Base-by-base conservation (phyloP, 2,329 filamentous ascomycete species). In the Microsporum canis region DNA sequence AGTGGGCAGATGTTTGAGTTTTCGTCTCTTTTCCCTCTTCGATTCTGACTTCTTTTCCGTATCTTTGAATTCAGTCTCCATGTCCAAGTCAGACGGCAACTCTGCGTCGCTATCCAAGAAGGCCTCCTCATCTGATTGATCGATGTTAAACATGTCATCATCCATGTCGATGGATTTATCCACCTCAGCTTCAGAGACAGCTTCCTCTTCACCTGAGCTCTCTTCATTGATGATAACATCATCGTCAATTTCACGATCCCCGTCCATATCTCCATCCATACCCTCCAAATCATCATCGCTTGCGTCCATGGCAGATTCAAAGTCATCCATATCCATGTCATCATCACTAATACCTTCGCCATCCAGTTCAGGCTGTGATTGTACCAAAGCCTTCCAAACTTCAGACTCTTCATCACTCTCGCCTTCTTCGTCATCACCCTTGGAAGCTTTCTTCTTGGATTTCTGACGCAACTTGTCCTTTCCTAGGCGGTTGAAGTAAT, bases 321-420 rank as follows among this genome's bases (percentile, higher is more conserved):
- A 72, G 63, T 79, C 78, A 56, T 78, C 78, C 69, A 79, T 76
- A 62, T 84, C 81, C 63, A 83, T 72, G 67, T 83, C 83, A 64
- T 84, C 83, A 49, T 84, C 84, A 43, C 73, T 74, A 51, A 81
- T 82, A 7, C 74, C 78, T n/a, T 69, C 72, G 38, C 81, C 88
- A 67, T 89, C 88, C 38, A 91, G 77, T 59, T 94, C 91, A 8
- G 90, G 89, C 60, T 86, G 81, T 14, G 88, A 89, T 59, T 89
- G 83, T 45, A 95, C 88, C 64, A 96, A 83, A 0, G 91, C 91
- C 75, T 95, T 86, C 91, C 91, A 96, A 67, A 96, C 90, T 75
- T 95, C 88, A 45, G 89, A 87, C 71, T 91, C 88, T 60, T 82
- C 79, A 61, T 86, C 85, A 58, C 81, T 79, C 29, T 79, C 80